These are phyloP conservation scores for Cardiospermum halicacabum DNA, from an alignment of 345 rosid species.

Conservation along the genomic window DNA sequence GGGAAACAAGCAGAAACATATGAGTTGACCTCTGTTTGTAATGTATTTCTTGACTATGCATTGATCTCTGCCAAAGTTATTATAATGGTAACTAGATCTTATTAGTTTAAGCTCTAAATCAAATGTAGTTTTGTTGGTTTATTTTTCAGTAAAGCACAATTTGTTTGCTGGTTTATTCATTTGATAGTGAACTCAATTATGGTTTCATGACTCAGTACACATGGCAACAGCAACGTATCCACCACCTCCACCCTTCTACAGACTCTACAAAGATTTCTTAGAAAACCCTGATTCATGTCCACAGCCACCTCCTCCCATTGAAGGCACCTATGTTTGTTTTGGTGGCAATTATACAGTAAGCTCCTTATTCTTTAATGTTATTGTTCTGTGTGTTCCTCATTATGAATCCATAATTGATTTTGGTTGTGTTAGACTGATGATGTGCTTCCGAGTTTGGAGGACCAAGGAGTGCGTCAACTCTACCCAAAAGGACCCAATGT, in stretches of 20 bases:
- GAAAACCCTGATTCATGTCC: conserved; percentile 68
- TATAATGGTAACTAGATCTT: too few species aligned
- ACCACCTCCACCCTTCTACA: conserved; percentile 86
- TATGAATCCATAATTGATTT: background rate
- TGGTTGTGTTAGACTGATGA: conserved; percentile 57
- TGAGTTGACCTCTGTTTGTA: too few species aligned
- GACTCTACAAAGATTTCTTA: conserved; percentile 78
- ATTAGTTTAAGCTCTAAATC: too few species aligned
- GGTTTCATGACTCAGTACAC: too few species aligned
- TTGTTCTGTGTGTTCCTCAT: background rate
- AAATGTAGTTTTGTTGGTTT: too few species aligned
- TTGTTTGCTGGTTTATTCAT: too few species aligned
- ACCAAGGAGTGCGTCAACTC: conserved; percentile 79
- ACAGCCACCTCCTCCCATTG: conserved; percentile 70
- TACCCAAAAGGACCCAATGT: conserved; percentile 66
- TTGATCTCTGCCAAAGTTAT: too few species aligned
- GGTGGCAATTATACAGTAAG: conserved; percentile 76
- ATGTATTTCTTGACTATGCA: too few species aligned
- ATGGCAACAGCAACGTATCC: conserved; percentile 95
- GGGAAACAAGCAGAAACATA: too few species aligned
- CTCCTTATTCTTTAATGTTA: background rate
- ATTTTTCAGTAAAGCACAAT: too few species aligned
- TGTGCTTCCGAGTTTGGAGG: conserved; percentile 89
- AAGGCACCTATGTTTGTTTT: conserved; percentile 71
- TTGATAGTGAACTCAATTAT: too few species aligned